phyloP scores from a whole-genome alignment of 345 rosid species.

The Eucalyptus lansdowneana region DNA sequence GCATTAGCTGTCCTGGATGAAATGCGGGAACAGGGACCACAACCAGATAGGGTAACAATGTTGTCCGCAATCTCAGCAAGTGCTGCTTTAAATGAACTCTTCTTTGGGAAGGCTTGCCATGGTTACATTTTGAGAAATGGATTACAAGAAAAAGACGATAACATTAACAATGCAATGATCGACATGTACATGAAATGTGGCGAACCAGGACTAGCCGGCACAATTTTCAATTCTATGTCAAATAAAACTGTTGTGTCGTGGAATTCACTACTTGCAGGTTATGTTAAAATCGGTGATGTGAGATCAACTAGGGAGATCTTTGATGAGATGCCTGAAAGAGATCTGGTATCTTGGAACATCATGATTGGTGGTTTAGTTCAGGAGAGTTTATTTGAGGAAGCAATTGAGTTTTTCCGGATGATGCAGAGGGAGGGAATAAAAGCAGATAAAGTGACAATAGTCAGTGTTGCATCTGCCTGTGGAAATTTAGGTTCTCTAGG shows the following conservation, averaged over 20 bases:
- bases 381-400: conserved; percentile 52
- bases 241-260: conserved; percentile 50
- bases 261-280: conserved; percentile 48
- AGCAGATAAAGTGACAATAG: conserved; percentile 42
- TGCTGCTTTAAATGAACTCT: conserved; percentile 22
- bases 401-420: conserved; percentile 31
- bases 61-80: conserved; percentile 44
- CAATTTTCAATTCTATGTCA: conserved; percentile 27
- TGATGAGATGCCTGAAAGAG: conserved; percentile 43
- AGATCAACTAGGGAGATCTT: conserved; percentile 40
- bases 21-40: conserved; percentile 25
- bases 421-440: conserved; percentile 43
- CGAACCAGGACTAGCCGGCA: conserved; percentile 25
- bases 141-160: conserved; percentile 31
- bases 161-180: conserved; percentile 31
- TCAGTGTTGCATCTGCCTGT: conserved; percentile 50
- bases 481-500: conserved; percentile 49
- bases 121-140: conserved; percentile 46
- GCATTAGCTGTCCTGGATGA: conserved; percentile 28
- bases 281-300: conserved; percentile 28
- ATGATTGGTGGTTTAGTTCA: conserved; percentile 39
- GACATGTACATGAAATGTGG: conserved; percentile 65
- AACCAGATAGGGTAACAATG: conserved; percentile 47
- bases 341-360: conserved; percentile 53
- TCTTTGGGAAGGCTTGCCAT: conserved; percentile 38